Base-by-base conservation (phyloP, 23 red algal species). In the Gracilaria gracilis region DNA sequence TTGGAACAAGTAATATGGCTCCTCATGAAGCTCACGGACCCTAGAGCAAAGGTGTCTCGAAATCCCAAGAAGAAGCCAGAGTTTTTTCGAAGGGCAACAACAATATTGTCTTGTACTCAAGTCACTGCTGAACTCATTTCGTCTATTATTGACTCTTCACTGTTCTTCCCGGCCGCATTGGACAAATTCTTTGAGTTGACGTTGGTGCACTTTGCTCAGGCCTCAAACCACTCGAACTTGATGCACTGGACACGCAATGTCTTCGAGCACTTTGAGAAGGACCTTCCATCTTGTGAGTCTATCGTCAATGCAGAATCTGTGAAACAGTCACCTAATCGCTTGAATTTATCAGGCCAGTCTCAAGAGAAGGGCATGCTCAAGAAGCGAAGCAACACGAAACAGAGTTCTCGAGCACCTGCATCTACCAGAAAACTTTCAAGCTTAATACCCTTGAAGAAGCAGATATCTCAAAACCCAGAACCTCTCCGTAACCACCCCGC, bases 261-360 rank as follows among this genome's bases (percentile, higher is more conserved):
- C 23, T 77, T 77, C 72, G 72, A 77, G 31, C 72, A 77, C 72
- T 77, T 77, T 51, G 72, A 77, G 31, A 77, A 77, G 46, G 72
- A 77, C 9, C 11, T 77, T 9, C 38, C 72, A 0, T 0, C 72
- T 15, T 9, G 0, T 3, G 16, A 24, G 15, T 17, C 64, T 34
- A 15, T 15, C 2, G 64, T 2, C 15, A 69, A 20, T 69, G 9
- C 64, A 13, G 9, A 55, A 9, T 9, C 24, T 13, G 17, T 1
- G 9, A 31, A 33, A 29, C 2, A 21, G 2, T 9, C 62, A 35
- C 0, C 1, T 8, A 12, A 49, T 14, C 28, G 19, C 29, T 1
- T 28, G 23, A 51, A 28, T 5, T 14, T n/a, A 29, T 37, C 69
- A 1, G 44, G 21, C 21, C 69, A 5, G 2, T 13, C 36, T 23